phyloP scores from a whole-genome alignment of 768 basidiomycete genomes.

The Russula earlei region DNA sequence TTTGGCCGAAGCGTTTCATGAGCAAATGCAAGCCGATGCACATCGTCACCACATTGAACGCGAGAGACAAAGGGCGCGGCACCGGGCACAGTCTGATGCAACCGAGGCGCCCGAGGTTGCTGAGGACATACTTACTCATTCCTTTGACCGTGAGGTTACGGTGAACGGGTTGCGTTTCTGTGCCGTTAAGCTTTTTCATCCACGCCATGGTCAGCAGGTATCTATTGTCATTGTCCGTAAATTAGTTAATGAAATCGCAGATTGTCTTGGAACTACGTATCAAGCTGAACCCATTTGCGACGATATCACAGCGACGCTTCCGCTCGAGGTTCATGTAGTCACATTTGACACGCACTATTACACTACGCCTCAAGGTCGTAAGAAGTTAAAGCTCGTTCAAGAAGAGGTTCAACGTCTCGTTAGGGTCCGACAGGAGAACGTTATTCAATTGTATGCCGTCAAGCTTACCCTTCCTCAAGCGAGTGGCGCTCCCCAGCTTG shows the following conservation, averaged over 20 bases:
- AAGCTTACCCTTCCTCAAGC: constrained; percentile 48
- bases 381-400: constrained; percentile 61
- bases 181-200: constrained; percentile 63
- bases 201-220: constrained; percentile 44
- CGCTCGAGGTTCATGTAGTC: constrained; percentile 60
- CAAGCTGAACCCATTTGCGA: constrained; percentile 71
- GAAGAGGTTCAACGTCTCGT: constrained; percentile 54
- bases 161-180: constrained; percentile 51
- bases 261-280: constrained; percentile 56
- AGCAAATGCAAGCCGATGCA: constrained; percentile 57
- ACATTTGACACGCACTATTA: constrained; percentile 66
- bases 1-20: constrained; percentile 47
- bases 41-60: constrained; percentile 48
- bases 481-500: constrained; percentile 42
- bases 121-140: constrained; percentile 41
- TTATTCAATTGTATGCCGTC: constrained; percentile 58
- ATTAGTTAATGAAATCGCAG: constrained; percentile 27
- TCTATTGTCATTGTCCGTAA: neutral
- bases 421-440: constrained; percentile 50
- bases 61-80: constrained; percentile 45
- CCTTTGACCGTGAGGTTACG: constrained; percentile 48
- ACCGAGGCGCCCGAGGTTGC: constrained; percentile 46
- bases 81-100: constrained; percentile 60
- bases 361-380: constrained; percentile 55
- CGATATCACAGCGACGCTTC: constrained; percentile 44